Evolutionary conservation across 169 alveolate genomes (phyloP), one percentile per base, ranked within the genome.

Genomic region (Plasmodium yoelii): DNA sequence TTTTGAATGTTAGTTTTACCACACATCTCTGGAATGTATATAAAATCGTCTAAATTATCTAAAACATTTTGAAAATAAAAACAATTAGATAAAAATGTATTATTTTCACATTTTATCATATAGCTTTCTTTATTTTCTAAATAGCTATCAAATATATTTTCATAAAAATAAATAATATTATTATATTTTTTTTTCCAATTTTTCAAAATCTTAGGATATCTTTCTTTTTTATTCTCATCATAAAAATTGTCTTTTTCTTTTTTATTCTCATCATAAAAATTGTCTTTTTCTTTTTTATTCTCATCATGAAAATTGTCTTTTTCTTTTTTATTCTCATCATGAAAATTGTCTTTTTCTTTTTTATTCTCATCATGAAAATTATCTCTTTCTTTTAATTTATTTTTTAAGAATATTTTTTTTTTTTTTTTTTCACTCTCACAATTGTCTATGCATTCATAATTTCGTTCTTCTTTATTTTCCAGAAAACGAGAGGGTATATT

Each of bases 91-190:
- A 77, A 28, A 10, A 77, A 77, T 1, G 65, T 49, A 42, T 77
- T 77, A 12, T 44, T 19, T 0, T 55, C 69, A 56, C 69, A 77
- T 44, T 49, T 77, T 7, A 77, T 18, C 77, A 77, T 56, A 59
- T 69, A 63, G 26, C 88, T 77, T 26, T 69, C 49, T 34, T 64
- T 77, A 12, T 59, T 69, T 9, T 77, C 65, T 57, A 77, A 34
- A 34, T 77, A 77, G 12, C n/a, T 77, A 9, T 64, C 77, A 61
- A 77, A 77, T 34, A 77, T 24, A 28, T 77, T 53, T 10, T 77
- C 88, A 15, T 61, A 61, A 77, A 77, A 63, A 64, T 39, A 65
- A 28, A 77, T 63, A 12, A 56, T 24, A 18, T 64, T 34, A 28
- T 64, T 46, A 18, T 63, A 63, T 75, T 24, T 68, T 4, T 59